Conservation (phyloP, 192 early-diverging fungal species). For the Gamsiella multidivaricata region DNA sequence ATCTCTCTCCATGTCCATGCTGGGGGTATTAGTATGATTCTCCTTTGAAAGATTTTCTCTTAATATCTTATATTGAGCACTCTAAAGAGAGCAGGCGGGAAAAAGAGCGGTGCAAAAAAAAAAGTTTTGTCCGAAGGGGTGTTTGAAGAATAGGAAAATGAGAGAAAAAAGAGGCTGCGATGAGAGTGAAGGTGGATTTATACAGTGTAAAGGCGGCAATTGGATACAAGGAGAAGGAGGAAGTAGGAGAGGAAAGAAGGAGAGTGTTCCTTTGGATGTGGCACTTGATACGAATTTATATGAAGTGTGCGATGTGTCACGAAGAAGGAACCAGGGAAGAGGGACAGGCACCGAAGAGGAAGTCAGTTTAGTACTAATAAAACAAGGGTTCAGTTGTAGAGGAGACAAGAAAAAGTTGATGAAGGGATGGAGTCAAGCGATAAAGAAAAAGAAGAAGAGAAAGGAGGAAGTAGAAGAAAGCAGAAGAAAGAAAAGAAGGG, state of each 20-base stretch:
- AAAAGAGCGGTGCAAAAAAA: no score
- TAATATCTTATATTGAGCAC: no score
- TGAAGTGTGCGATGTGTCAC: no score
- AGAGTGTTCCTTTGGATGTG: no score
- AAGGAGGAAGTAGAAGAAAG: background rate
- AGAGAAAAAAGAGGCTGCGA: no score
- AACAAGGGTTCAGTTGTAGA: background rate
- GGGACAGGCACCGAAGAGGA: no score
- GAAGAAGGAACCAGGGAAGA: no score
- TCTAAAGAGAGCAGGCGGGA: no score
- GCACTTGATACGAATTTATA: no score
- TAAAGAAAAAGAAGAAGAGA: background rate
- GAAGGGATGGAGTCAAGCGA: background rate
- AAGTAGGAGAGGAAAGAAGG: background rate
- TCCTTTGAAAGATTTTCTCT: background rate
- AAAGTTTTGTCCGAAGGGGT: no score
- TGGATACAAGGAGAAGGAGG: background rate
- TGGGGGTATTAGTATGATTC: background rate
- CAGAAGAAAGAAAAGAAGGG: background rate
- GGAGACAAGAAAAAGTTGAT: background rate
- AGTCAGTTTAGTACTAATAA: no score
- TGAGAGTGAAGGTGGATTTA: background rate
- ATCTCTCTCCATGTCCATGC: slow-evolving; percentile 3
- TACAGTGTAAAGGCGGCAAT: background rate
- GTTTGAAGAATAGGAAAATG: no score